Conservation (phyloP, 1,284 basidiomycete genomes). For the Malassezia psittaci region DNA sequence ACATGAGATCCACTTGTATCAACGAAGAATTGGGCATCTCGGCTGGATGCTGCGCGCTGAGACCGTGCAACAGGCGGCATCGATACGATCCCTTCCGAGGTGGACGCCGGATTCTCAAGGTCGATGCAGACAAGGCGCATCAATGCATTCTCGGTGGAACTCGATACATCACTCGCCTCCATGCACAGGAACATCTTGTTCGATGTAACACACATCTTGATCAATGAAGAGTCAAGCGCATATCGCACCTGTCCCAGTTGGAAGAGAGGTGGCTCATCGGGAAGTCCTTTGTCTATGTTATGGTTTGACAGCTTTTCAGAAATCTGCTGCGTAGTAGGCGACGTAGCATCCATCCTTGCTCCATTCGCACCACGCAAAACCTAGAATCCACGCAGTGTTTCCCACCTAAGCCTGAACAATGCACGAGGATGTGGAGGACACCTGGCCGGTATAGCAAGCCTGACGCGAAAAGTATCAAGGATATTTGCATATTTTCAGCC, state of each 20-base stretch:
- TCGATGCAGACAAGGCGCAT: constrained; percentile 40
- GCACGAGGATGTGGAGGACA: too few species aligned
- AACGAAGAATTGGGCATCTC: constrained; percentile 28
- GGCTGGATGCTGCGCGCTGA: constrained; percentile 22
- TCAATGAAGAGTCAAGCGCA: constrained; percentile 39
- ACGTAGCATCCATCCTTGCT: too few species aligned
- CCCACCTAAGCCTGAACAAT: too few species aligned
- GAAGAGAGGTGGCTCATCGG: constrained; percentile 19
- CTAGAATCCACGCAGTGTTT: too few species aligned
- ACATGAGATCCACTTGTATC: constrained; percentile 87
- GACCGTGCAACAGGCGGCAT: constrained; percentile 27
- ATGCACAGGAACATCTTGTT: constrained; percentile 45
- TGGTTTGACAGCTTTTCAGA: too few species aligned
- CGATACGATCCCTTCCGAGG: constrained; percentile 37
- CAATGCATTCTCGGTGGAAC: constrained; percentile 15
- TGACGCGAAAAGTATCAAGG: background rate
- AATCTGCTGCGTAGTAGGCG: too few species aligned
- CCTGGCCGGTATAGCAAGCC: too few species aligned
- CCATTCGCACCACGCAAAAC: too few species aligned
- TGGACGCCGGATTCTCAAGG: constrained; percentile 39
- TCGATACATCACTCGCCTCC: constrained; percentile 18
- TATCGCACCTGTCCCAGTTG: constrained; percentile 45
- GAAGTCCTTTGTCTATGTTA: too few species aligned
- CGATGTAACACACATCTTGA: constrained; percentile 32
- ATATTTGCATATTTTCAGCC: background rate